Conservation (phyloP, 2,329 filamentous ascomycete genomes). For the Amesomyces nigricolor region DNA sequence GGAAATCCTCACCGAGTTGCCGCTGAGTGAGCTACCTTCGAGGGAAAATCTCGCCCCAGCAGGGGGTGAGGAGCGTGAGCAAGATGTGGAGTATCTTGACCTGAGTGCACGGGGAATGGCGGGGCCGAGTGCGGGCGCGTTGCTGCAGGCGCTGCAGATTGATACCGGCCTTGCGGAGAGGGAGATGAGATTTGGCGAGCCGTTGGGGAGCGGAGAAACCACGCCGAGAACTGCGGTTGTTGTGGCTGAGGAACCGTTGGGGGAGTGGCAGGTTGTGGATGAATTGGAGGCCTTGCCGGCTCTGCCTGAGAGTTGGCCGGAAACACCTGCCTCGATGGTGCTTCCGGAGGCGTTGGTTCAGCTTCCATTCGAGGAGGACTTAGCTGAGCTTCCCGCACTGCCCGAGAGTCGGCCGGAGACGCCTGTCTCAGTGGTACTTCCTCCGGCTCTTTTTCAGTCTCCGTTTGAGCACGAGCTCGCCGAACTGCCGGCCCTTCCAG, state of each 20-base stretch:
- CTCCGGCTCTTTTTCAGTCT: background rate
- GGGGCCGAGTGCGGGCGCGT: background rate
- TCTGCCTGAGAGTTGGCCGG: slow-evolving; percentile 14
- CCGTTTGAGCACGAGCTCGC: slow-evolving; percentile 4
- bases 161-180: slow-evolving; percentile 16
- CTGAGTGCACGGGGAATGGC: background rate
- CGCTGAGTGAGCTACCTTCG: slow-evolving; percentile 37
- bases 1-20: slow-evolving; percentile 46
- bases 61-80: slow-evolving; percentile 25
- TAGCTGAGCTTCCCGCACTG: background rate
- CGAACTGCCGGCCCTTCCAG: slow-evolving; percentile 7
- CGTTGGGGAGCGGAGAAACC: slow-evolving; percentile 17
- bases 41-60: slow-evolving; percentile 28
- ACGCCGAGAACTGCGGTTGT: slow-evolving; percentile 13
- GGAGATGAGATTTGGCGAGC: slow-evolving; percentile 7
- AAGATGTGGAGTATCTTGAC: slow-evolving; percentile 27
- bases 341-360: background rate
- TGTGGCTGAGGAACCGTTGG: background rate
- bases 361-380: background rate
- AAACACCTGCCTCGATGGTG: background rate
- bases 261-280: background rate
- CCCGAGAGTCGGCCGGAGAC: background rate
- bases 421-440: background rate
- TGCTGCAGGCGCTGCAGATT: slow-evolving; percentile 15
- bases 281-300: slow-evolving; percentile 10